phyloP scores from a whole-genome alignment of 1,139 yeast genomes.

The Blastobotrys aristatus region DNA sequence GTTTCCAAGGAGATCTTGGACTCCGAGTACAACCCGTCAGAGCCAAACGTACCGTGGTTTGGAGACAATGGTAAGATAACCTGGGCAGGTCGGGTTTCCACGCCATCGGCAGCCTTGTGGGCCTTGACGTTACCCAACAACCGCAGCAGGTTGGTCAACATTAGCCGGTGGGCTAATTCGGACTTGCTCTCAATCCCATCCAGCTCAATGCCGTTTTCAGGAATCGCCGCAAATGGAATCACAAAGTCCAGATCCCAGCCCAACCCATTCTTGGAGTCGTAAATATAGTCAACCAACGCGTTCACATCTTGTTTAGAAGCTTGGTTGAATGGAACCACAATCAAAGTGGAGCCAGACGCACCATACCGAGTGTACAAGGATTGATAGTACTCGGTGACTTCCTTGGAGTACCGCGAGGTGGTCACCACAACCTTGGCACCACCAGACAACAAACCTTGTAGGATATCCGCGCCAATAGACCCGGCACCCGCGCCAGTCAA shows the following conservation, averaged over 20 bases:
- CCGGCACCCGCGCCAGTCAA: slow-evolving; percentile 99
- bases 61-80: slow-evolving; percentile 95
- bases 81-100: slow-evolving; percentile 97
- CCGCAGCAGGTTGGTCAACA: slow-evolving; percentile 93
- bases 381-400: slow-evolving; percentile 94
- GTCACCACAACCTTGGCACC: slow-evolving; percentile 98
- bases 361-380: slow-evolving; percentile 88
- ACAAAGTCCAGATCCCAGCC: slow-evolving; percentile 98
- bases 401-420: slow-evolving; percentile 90
- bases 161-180: slow-evolving; percentile 96
- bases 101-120: slow-evolving; percentile 64
- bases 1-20: slow-evolving; percentile 94
- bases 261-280: slow-evolving; percentile 79
- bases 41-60: slow-evolving; percentile 97
- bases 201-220: slow-evolving; percentile 95
- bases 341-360: slow-evolving; percentile 83
- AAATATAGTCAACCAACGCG: slow-evolving; percentile 77
- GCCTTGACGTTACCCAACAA: slow-evolving; percentile 85
- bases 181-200: slow-evolving; percentile 91
- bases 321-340: slow-evolving; percentile 97
- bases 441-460: slow-evolving; percentile 92
- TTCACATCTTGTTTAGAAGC: slow-evolving; percentile 93
- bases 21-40: slow-evolving; percentile 96
- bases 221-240: slow-evolving; percentile 97
- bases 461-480: slow-evolving; percentile 94